Base-by-base conservation (phyloP, 2,329 filamentous ascomycete genomes). In the Alternaria solani region DNA sequence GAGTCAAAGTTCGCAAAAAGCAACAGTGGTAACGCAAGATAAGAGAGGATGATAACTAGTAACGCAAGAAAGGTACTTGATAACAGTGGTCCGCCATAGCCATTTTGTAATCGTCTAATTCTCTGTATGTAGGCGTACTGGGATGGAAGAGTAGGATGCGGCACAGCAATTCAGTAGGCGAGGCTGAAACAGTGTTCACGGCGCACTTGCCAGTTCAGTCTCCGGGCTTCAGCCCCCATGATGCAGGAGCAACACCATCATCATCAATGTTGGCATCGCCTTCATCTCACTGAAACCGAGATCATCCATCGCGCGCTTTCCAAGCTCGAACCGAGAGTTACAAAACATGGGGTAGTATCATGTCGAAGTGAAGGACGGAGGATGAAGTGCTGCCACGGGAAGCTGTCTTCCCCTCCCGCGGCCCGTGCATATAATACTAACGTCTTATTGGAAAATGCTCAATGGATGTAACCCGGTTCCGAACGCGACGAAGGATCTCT, bases 141-240 rank as follows among this genome's bases (percentile, higher is more conserved):
- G 14, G 6, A 42, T n/a, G 11, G 18, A 41, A 32, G n/a, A 38
- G 12, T 9, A 25, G 34, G 14, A 20, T 55, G 44, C 18, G 43
- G 43, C 36, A 36, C 44, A 42, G 44, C 20, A 44, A 16, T 5
- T 16, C 8, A 41, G 8, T 48, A 14, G 1, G 20, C 36, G 26
- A 55, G 53, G 53, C 53, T 55, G 53, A 55, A 55, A 55, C 53
- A 49, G 12, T 14, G 34, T 55, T 1, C 2, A 18, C 36, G 2
- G 49, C 2, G 44, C 23, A 39, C 25, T 26, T 55, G 26, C 36
- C 44, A 41, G 36, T 32, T 18, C 34, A 34, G 26, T 26, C 23
- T 55, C 34, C 36, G 36, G n/a, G 26, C 44, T 20, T 14, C 38
- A 30, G 53, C 44, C 53, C 44, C 53, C 36, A 26, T 28, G 26